Conservation (phyloP, 2,329 filamentous ascomycete species). For the Keithomyces neogunnii region DNA sequence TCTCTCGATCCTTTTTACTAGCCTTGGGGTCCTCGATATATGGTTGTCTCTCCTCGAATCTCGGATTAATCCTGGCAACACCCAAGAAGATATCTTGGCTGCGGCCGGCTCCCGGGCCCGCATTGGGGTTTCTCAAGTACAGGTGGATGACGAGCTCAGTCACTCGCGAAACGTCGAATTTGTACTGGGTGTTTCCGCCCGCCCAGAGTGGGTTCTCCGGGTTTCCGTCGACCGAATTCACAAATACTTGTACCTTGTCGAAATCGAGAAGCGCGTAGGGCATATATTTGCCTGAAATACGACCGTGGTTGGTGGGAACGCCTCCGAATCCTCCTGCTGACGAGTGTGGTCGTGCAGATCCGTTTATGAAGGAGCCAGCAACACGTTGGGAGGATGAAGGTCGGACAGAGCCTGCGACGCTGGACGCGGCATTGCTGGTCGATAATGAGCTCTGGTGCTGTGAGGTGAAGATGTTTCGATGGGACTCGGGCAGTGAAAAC, state of each 20-base stretch:
- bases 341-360: conserved; percentile 67
- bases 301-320: conserved; percentile 87
- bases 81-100: conserved; percentile 97
- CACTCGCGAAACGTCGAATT: conserved; percentile 94
- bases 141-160: conserved; percentile 87
- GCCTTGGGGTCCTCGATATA: conserved; percentile 73
- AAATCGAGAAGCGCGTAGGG: conserved; percentile 96
- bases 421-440: conserved; percentile 45
- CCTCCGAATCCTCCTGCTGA: conserved; percentile 74
- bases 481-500: conserved; percentile 85
- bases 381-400: conserved; percentile 48
- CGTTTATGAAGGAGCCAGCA: conserved; percentile 56
- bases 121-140: conserved; percentile 87
- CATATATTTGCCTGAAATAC: conserved; percentile 92
- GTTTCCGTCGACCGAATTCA: conserved; percentile 90
- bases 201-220: conserved; percentile 95
- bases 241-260: conserved; percentile 97
- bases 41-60: conserved; percentile 70
- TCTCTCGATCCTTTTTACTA: conserved; percentile 79
- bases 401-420: conserved; percentile 41
- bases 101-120: conserved; percentile 75
- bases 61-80: conserved; percentile 81
- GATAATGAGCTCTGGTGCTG: conserved; percentile 69
- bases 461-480: conserved; percentile 68
- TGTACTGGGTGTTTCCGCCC: conserved; percentile 97